These are phyloP conservation scores for Aegilops longissima DNA, from an alignment of 176 grass and related monocot species.

Conservation along the genomic window DNA sequence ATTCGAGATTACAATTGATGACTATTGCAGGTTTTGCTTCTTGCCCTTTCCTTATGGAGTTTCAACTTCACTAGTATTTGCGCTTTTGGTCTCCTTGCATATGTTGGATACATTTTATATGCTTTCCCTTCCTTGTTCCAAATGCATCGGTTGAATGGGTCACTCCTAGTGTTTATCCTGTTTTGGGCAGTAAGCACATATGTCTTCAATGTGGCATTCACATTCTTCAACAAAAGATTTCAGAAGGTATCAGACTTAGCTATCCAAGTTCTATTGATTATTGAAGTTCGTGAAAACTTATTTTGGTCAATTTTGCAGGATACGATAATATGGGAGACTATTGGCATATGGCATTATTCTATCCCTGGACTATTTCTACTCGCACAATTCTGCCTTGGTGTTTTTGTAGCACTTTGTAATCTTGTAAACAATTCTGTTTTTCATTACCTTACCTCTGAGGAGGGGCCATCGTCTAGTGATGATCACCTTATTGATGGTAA, in stretches of 20 bases:
- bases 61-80: slow-evolving; percentile 91
- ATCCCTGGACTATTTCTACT: slow-evolving; percentile 96
- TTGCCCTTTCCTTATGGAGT: slow-evolving; percentile 92
- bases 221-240: slow-evolving; percentile 96
- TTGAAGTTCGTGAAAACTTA: slow-evolving; percentile 19
- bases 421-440: slow-evolving; percentile 98
- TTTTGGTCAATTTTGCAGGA: slow-evolving; percentile 61
- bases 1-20: slow-evolving; percentile 1
- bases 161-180: slow-evolving; percentile 91
- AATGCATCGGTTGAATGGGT: slow-evolving; percentile 94
- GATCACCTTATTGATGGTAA: slow-evolving; percentile 84
- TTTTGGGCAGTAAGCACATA: slow-evolving; percentile 96
- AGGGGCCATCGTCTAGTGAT: slow-evolving; percentile 61
- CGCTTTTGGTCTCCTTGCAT: slow-evolving; percentile 95
- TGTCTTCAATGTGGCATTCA: slow-evolving; percentile 95
- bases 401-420: slow-evolving; percentile 95
- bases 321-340: slow-evolving; percentile 98
- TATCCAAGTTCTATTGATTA: slow-evolving; percentile 20
- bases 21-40: slow-evolving; percentile 78
- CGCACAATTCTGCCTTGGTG: slow-evolving; percentile 94
- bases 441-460: slow-evolving; percentile 56
- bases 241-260: slow-evolving; percentile 64
- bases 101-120: slow-evolving; percentile 96
- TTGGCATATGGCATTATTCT: slow-evolving; percentile 98
- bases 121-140: slow-evolving; percentile 90